Percentiles rank a stretch among this genome's conserved stretches.
These are phyloP conservation scores for Nissolia schottii DNA, from an alignment of 306 rosid genomes.

Conservation along the genomic window DNA sequence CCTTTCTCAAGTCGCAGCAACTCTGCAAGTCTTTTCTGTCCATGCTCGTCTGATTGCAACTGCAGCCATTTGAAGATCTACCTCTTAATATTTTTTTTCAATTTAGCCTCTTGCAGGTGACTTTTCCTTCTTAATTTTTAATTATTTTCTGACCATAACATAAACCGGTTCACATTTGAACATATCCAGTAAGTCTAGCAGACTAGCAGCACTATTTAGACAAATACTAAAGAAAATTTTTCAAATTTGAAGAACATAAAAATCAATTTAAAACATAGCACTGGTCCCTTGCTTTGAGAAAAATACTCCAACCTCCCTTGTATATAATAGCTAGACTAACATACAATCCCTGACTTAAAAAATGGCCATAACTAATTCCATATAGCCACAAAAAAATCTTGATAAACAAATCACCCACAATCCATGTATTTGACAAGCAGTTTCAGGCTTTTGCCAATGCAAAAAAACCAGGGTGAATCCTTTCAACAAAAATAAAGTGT, in stretches of 20 bases:
- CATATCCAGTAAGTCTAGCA: background rate
- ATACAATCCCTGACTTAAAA: background rate
- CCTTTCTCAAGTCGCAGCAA: slow-evolving; percentile 56
- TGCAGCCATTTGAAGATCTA: slow-evolving; percentile 69
- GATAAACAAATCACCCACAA: background rate
- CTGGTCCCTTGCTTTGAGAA: background rate
- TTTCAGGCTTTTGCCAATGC: background rate
- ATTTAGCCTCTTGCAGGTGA: slow-evolving; percentile 62
- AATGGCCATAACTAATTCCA: background rate
- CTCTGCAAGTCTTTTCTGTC: slow-evolving; percentile 51
- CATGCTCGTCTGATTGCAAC: slow-evolving; percentile 69
- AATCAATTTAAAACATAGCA: background rate
- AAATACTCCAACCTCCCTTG: background rate
- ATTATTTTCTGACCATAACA: slow-evolving; percentile 49
- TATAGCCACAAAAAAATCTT: background rate
- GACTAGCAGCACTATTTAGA: background rate
- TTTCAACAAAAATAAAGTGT: too few relatives aligned
- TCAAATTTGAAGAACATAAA: background rate
- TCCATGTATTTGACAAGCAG: background rate
- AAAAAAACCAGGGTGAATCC: background rate
- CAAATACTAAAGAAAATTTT: background rate
- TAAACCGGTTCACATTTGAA: background rate
- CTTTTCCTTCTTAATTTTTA: slow-evolving; percentile 52
- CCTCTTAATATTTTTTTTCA: slow-evolving; percentile 48
- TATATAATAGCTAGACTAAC: background rate